Evolutionary conservation across 305 asterid genomes (phyloP).

Genomic region (Fraxinus floribunda): DNA sequence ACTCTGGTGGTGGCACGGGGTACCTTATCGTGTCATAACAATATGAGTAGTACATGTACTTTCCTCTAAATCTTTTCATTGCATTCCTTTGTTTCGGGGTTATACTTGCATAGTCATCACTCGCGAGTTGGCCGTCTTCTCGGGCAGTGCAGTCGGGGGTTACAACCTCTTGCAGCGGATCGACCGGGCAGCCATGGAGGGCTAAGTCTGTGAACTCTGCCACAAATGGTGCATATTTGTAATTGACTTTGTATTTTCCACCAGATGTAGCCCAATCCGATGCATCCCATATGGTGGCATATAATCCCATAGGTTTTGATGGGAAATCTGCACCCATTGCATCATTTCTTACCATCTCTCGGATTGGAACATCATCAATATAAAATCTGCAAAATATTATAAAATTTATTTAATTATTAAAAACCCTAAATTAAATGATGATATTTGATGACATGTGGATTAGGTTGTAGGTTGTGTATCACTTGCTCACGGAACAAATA

Average conservation of each 20-base stretch:
- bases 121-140: slow-evolving; percentile 33
- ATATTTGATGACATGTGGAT: background rate
- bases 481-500: background rate
- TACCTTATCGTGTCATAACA: slow-evolving; percentile 72
- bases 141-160: slow-evolving; percentile 29
- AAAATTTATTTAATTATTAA: background rate
- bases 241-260: slow-evolving; percentile 68
- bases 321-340: slow-evolving; percentile 91
- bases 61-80: slow-evolving; percentile 65
- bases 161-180: slow-evolving; percentile 63
- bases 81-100: slow-evolving; percentile 51
- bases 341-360: slow-evolving; percentile 57
- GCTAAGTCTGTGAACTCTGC: slow-evolving; percentile 76
- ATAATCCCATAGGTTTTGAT: slow-evolving; percentile 82
- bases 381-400: slow-evolving; percentile 54
- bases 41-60: slow-evolving; percentile 73
- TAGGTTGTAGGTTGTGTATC: background rate
- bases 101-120: slow-evolving; percentile 36
- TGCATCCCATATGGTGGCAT: slow-evolving; percentile 96
- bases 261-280: slow-evolving; percentile 98
- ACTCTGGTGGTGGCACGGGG: slow-evolving; percentile 64
- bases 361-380: slow-evolving; percentile 73
- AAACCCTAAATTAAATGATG: no score
- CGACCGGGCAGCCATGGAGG: slow-evolving; percentile 68
- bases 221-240: slow-evolving; percentile 86